Percentiles rank a stretch among this genome's conserved stretches.
These are phyloP conservation scores for Fusarium chlamydosporum DNA, from an alignment of 2,329 filamentous ascomycete species.

Conservation along the genomic window DNA sequence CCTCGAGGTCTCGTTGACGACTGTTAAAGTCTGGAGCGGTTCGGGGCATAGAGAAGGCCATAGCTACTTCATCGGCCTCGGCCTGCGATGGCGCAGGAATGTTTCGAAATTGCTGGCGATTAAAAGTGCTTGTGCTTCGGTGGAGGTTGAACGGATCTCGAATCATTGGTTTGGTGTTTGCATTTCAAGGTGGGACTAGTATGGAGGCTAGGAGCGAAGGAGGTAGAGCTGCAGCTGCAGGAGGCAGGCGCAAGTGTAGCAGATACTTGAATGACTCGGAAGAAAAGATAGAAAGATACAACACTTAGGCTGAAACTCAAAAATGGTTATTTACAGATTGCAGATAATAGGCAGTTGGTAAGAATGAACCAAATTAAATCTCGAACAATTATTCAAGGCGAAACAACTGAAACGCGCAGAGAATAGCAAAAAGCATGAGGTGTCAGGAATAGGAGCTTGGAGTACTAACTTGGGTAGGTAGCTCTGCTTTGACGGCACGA, in stretches of 20 bases:
- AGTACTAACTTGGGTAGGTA: conserved; percentile 8
- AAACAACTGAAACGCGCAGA: conserved; percentile 6
- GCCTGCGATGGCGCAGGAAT: conserved; percentile 64
- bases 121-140: conserved; percentile 61
- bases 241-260: neutral
- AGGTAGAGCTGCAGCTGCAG: conserved; percentile 8
- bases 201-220: conserved; percentile 1
- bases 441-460: conserved; percentile 38
- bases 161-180: conserved; percentile 55
- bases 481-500: conserved; percentile 24
- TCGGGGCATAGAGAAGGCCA: conserved; percentile 77
- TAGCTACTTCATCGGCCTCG: conserved; percentile 65
- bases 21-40: conserved; percentile 78
- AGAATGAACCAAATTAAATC: conserved; percentile 17
- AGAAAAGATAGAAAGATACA: conserved; percentile 7
- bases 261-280: conserved; percentile 8
- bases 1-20: conserved; percentile 75
- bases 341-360: conserved; percentile 14
- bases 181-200: conserved; percentile 49
- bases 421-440: conserved; percentile 18
- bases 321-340: conserved; percentile 31
- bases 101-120: conserved; percentile 62
- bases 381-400: conserved; percentile 6
- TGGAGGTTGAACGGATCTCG: conserved; percentile 63
- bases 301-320: conserved; percentile 8